Evolutionary conservation across 306 rosid genomes (phyloP).

Genomic region (Gastrolobium villosum): DNA sequence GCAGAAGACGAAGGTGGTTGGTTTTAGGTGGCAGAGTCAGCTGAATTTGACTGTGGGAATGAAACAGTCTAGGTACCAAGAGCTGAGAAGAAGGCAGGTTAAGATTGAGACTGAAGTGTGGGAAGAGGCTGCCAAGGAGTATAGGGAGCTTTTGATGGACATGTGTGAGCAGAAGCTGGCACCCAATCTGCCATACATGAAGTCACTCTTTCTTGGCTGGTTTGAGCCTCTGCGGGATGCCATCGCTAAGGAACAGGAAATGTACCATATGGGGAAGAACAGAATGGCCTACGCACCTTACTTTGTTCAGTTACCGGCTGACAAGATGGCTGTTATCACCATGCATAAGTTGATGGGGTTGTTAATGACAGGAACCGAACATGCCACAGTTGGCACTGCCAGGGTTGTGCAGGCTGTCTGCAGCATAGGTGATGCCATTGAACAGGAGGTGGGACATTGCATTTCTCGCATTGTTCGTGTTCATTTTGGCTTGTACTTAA

Average conservation of each 20-base stretch:
- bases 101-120: constrained; percentile 86
- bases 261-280: constrained; percentile 59
- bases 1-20: constrained; percentile 43
- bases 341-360: constrained; percentile 94
- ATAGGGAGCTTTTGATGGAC: constrained; percentile 84
- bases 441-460: constrained; percentile 81
- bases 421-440: constrained; percentile 84
- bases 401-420: constrained; percentile 78
- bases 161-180: constrained; percentile 93
- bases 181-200: constrained; percentile 91
- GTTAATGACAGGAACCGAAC: constrained; percentile 76
- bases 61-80: constrained; percentile 54
- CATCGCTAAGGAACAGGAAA: constrained; percentile 77
- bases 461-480: constrained; percentile 42
- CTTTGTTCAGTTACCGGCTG: constrained; percentile 76
- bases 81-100: constrained; percentile 79
- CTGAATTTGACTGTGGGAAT: constrained; percentile 51
- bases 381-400: constrained; percentile 60
- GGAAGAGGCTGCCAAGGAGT: constrained; percentile 86
- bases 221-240: constrained; percentile 84
- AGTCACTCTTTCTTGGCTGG: constrained; percentile 94
- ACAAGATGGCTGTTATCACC: constrained; percentile 88
- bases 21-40: constrained; percentile 40
- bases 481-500: constrained; percentile 17
- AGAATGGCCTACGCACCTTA: constrained; percentile 60